Evolutionary conservation across 352 stramenopile species (phyloP).

Genomic region (Globisporangium viniferum): DNA sequence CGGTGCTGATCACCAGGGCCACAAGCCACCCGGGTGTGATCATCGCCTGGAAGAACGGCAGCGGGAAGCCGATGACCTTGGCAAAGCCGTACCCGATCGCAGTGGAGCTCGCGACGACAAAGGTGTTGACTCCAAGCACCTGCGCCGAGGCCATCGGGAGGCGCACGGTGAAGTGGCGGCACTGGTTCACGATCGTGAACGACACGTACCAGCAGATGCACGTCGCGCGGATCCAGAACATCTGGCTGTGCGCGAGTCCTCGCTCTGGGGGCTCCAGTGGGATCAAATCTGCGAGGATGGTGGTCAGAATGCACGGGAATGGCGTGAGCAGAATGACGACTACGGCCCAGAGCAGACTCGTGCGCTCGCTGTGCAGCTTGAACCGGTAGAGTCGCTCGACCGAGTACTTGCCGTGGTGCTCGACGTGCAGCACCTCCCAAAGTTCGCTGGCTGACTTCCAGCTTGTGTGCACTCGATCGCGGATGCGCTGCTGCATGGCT

Average conservation of each 20-base stretch:
- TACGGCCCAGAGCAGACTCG: not conserved
- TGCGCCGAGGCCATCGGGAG: not conserved
- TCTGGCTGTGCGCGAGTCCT: not conserved
- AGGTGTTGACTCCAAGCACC: not conserved
- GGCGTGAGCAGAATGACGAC: constrained; percentile 13
- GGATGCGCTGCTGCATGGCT: too few relatives aligned
- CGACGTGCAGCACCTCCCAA: constrained; percentile 9
- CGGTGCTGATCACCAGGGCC: not conserved
- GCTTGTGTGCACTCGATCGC: not conserved
- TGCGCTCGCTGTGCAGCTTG: not conserved
- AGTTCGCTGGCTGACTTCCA: not conserved
- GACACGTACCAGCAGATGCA: constrained; percentile 9
- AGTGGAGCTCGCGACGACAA: not conserved
- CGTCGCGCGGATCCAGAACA: constrained; percentile 13
- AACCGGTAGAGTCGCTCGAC: constrained; percentile 2
- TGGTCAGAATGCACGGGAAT: not conserved
- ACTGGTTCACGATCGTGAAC: constrained; percentile 12
- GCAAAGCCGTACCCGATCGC: not conserved
- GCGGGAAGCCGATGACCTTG: not conserved
- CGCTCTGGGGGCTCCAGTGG: constrained; percentile 1
- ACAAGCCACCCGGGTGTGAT: not conserved
- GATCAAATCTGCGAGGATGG: constrained; percentile 6
- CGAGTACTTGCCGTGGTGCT: constrained; percentile 15
- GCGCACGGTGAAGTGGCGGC: constrained; percentile 2
- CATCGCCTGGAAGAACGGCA: not conserved